Base-by-base conservation (phyloP, 2,329 filamentous ascomycete genomes). In the Escovopsis sp. region DNA sequence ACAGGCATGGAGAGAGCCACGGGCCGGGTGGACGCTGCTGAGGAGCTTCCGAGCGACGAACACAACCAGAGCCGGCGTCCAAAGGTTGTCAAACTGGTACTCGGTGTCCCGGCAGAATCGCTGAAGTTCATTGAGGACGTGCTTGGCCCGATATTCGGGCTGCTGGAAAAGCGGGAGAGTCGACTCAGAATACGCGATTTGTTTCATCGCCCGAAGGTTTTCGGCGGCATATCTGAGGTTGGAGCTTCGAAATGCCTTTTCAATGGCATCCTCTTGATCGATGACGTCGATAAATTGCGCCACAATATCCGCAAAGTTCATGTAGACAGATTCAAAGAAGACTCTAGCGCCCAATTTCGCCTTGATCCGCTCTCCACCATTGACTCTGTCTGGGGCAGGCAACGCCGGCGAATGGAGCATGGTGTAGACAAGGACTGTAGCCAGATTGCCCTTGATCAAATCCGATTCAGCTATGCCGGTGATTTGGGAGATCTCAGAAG, bases 1-100 rank as follows among this genome's bases (percentile, higher is more conserved):
- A 51, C 85, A 90, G 27, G 83, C 80, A 54, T 94, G 82, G 5
- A 94, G 63, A 15, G 90, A 81, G 0, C 90, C 92, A 5, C 96
- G 62, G 1, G 86, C 82, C 15, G 79, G 72, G 48, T 92, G 78
- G 14, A 94, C 79, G 2, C 77, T 79, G 51, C 85, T 80, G 36
- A 98, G 63, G 3, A 98, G 66, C 42, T 71, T 78, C 35, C 92
- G 75, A 35, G 81, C 75, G 18, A 92, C 70, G 39, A 76, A 79
- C 1, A 78, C 72, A 34, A 86, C 76, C 28, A 87, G 61, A 4
- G 80, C 68, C 5, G 85, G 72, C 1, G 76, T 83, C 82, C 85
- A 94, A 11, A 93, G 65, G 56, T 66, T 35, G 61, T 58, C 27
- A 31, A 75, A 57, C 32, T 85, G 72, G 44, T 75, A 75, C 15